These are phyloP conservation scores for Elsinoe necatrix DNA, from an alignment of 2,329 filamentous ascomycete species.

Conservation along the genomic window DNA sequence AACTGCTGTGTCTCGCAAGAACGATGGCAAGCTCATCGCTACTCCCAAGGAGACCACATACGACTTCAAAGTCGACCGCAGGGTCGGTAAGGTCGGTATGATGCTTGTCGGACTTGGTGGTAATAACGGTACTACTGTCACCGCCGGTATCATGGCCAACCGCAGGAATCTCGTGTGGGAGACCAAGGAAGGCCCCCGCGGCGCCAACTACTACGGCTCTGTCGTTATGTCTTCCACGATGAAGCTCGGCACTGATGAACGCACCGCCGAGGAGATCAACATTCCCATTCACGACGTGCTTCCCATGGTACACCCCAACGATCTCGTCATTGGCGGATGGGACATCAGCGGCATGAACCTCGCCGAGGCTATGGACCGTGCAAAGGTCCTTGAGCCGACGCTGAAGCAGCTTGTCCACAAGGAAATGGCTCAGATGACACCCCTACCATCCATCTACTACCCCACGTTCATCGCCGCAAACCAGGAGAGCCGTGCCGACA, in stretches of 20 bases:
- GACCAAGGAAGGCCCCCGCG: conserved; percentile 76
- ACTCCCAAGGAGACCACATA: conserved; percentile 83
- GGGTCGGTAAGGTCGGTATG: conserved; percentile 84
- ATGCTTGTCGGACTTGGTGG: conserved; percentile 98
- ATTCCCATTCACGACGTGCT: conserved; percentile 91
- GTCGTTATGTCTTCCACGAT: conserved; percentile 95
- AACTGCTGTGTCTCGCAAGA: conserved; percentile 65
- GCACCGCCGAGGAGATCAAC: conserved; percentile 83
- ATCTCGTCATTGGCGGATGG: conserved; percentile 92
- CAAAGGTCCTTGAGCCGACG: conserved; percentile 87
- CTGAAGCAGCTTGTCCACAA: conserved; percentile 85
- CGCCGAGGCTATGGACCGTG: conserved; percentile 88
- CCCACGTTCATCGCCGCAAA: conserved; percentile 99
- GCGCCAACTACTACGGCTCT: conserved; percentile 96
- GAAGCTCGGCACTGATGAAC: conserved; percentile 83
- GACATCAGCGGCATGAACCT: conserved; percentile 91
- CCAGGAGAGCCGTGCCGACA: conserved; percentile 93
- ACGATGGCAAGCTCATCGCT: conserved; percentile 70
- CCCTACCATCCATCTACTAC: conserved; percentile 94
- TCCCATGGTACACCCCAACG: conserved; percentile 95
- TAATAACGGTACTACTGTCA: conserved; percentile 97
- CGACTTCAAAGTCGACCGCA: conserved; percentile 95
- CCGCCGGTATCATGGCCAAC: conserved; percentile 94
- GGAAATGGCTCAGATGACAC: conserved; percentile 82
- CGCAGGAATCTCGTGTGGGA: conserved; percentile 80